Evolutionary conservation across 495 filamentous ascomycete genomes (phyloP), one percentile per base, ranked within the genome.

Genomic region (Aspergillus panamensis): DNA sequence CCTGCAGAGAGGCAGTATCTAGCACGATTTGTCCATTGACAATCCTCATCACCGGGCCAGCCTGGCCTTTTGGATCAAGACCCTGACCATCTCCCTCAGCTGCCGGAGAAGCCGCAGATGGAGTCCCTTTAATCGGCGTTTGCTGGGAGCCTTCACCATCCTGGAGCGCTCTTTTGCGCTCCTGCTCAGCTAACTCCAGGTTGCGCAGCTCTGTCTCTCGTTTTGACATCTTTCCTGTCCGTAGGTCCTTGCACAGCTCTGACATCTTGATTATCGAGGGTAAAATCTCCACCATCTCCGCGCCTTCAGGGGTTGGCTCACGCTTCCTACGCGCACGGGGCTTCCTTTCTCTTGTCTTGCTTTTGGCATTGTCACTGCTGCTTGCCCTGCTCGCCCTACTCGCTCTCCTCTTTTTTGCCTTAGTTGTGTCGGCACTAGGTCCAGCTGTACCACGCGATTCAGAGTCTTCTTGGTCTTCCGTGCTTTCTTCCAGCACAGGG

Each of bases 11-110:
- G n/a, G 78, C 72, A 37, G 88, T 79, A 65, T 96, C 89, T 12
- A 94, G 71, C 6, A 92, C 86, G 59, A 97, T 91, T 62, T 90
- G 79, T 14, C 92, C 92, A 68, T 96, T 87, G 43, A 96, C 83
- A 35, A 95, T 81, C 51, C 86, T 77, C 77, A 90, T 84, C 4
- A 79, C 76, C 9, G 84, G 82, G 3, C 81, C 81, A 48, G 66
- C 59, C 33, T 73, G 69, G 3, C 60, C 48, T 19, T 64, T 67
- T 20, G 66, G 63, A 12, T 71, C 68, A 5, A 35, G 53, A 40
- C 45, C 60, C 8, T 55, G 37, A 37, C 48, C 57, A 33, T 68
- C 63, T 12, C 32, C 32, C 7, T 65, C 55, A 3, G 55, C 59
- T 9, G 62, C 40, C 5, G 60, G 48, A 8, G 59, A 51, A 48